Percentiles rank a stretch among this genome's conserved stretches.
phyloP scores from a whole-genome alignment of 2,329 filamentous ascomycete species.

The Colletotrichum orchidophilum region DNA sequence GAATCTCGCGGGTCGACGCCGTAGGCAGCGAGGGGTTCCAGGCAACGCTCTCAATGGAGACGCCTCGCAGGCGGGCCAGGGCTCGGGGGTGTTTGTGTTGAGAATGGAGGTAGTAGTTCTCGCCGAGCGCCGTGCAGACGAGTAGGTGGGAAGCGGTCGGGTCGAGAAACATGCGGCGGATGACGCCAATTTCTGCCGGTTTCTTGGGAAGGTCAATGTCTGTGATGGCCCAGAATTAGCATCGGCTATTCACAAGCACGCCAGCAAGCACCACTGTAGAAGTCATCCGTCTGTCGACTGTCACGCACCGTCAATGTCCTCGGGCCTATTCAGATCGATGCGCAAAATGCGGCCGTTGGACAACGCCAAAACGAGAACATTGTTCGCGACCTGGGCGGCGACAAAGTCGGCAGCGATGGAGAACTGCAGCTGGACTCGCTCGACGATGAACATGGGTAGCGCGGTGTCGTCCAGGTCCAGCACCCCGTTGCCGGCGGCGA shows the following conservation, averaged over 20 bases:
- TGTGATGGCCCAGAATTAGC: conserved; percentile 48
- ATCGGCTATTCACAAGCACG: not conserved
- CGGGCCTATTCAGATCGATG: conserved; percentile 92
- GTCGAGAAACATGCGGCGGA: conserved; percentile 96
- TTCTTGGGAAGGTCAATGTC: conserved; percentile 98
- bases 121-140: conserved; percentile 88
- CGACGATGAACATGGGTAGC: conserved; percentile 93
- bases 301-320: conserved; percentile 86
- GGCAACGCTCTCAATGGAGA: conserved; percentile 87
- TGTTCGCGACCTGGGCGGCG: conserved; percentile 95
- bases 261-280: too few species aligned
- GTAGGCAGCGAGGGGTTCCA: conserved; percentile 96
- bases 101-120: conserved; percentile 98
- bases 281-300: conserved; percentile 22
- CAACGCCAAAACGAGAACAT: conserved; percentile 91
- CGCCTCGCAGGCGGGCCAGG: conserved; percentile 83
- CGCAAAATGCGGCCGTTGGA: conserved; percentile 92
- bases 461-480: conserved; percentile 67
- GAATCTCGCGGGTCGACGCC: conserved; percentile 91
- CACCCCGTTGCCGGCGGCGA: conserved; percentile 70
- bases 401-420: conserved; percentile 95
- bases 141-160: conserved; percentile 95
- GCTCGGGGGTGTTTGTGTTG: conserved; percentile 89
- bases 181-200: conserved; percentile 88
- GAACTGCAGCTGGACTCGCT: conserved; percentile 93